Base-by-base conservation (phyloP, 768 basidiomycete genomes). In the Agaricus sinodeliciosus region DNA sequence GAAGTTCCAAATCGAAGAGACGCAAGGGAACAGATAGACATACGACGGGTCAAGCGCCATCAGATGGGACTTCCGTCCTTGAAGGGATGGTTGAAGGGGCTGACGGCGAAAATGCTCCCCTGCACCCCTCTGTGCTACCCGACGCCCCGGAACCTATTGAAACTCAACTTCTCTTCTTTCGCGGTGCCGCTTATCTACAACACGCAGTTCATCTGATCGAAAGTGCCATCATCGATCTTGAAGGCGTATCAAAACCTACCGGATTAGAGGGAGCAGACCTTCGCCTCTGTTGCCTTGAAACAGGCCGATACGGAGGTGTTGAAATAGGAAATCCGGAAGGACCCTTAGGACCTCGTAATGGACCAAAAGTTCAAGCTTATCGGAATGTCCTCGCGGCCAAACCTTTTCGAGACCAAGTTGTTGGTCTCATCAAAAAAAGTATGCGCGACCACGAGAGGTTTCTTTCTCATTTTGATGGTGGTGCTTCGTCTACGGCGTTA, bases 101-200 rank as follows among this genome's bases (percentile, higher is more conserved):
- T n/a, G 80, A 81, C 49, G 76, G 73, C 12, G 84, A 81, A 47
- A 69, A 72, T 0, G 65, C 75, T 15, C 64, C 75, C 36, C 64
- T 84, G n/a, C 89, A 90, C 62, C 83, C 86, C 3, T 90, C 88
- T 5, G 77, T 82, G 28, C 76, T 81, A 3, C 84, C 87, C 4
- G 82, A 86, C 57, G 85, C 89, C 9, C 91, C 92, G 0, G 88
- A 92, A 53, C 89, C 93, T 35, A 82, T 94, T 51, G 92, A 94
- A 62, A 84, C 82, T 0, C 92, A 94, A 61, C 70, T 89, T 19
- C 68, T 91, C 27, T 94, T 94, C 70, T 72, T 90, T 26, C 84
- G 92, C 43, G 92, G 87, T 2, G 84, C 89, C 3, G 83, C 90
- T 2, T 85, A 89, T 67, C 75, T 94, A 2, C 89, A 90, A 58